Base-by-base conservation (phyloP, 371 early-diverging fungal species). In the Mitosporidium daphniae region DNA sequence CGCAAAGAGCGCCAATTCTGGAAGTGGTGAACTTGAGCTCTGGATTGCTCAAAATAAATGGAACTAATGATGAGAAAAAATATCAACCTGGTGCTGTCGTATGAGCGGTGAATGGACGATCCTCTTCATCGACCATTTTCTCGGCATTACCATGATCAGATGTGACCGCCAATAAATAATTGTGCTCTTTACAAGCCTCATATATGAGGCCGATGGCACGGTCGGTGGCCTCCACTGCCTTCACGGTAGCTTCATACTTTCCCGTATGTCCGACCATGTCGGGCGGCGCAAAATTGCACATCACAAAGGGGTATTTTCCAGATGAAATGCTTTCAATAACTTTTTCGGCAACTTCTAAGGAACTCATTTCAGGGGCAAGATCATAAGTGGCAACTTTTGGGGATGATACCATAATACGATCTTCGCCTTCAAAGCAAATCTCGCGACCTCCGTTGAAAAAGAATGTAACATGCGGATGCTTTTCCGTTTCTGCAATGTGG, bases 81-180 rank as follows among this genome's bases (percentile, higher is more conserved):
- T 15, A 30, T 12, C 27, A 22, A 25, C 35, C 14, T 14, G 7
- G 9, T 20, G 14, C 17, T 37, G 63, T 62, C 12, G 91, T 86
- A 47, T 91, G 91, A 23, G 89, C 86, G 17, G 86, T 91, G 47
- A 86, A 74, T 11, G 78, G 73, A 17, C 55, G 53, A 27, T 58
- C 65, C 27, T 70, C 65, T 22, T 67, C 72, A 14, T 62, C 57
- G 23, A 68, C 27, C 95, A 95, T 95, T 55, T 84, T 70, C 45
- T 98, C 99, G 23, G 89, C 93, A 41, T 98, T 98, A 25, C 99
- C 99, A 49, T 98, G 99, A 51, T 98, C 99, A 12, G 97, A 71
- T 7, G 97, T 98, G 32, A 98, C 50, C 32, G 94, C 67, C 25
- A 95, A 55, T 25, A 58, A 51, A 47, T 91, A 94, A 17, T 65